Evolutionary conservation across 805 yeast species (phyloP), one percentile per base, ranked within the genome.

Genomic region (Metschnikowia baotianmanensis): DNA sequence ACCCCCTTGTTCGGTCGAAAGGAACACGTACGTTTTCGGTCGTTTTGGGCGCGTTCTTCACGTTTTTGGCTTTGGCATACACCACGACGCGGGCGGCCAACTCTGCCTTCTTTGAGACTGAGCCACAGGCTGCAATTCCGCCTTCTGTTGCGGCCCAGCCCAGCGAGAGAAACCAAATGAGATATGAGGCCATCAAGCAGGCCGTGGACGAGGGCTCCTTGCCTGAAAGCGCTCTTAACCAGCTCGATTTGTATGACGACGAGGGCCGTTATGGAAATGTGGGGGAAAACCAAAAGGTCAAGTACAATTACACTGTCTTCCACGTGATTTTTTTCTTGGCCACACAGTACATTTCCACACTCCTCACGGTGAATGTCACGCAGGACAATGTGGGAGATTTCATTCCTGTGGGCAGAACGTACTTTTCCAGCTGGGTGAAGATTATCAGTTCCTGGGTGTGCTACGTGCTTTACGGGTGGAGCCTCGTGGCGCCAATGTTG

Each of bases 21-120:
- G 96, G 96, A 4, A 89, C 99, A 1, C 77, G 98, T 54, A 88
- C 95, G 3, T 79, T 88, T 16, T 84, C 95, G 45, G 82, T 90
- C 40, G 77, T 93, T 1, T 58, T 93, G 38, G 98, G 98, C 13
- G 96, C 98, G 0, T 65, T 89, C 13, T 89, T 95, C 69, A 93
- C 99, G 0, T 88, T 93, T 57, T 72, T 87, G 38, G 97, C 99
- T 0, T 86, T 93, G 48, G 97, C 97, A 0, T 95, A 93, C 60
- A 93, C 99, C 2, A 93, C 99, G 0, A 89, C 96, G 1, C 77
- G 98, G 49, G 99, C 98, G 1, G 99, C 97, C 5, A 89, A 91
- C 28, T 63, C 65, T 48, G 53, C 71, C 3, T 76, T 61, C 74
- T 77, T 42, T 45, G 65, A 60, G 31, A 38, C 45, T 5, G 64